A percentile compares a stretch with the other conserved stretches of the same genome.
phyloP scores from a whole-genome alignment of 108 stramenopile genomes.

The Skeletonema potamos region DNA sequence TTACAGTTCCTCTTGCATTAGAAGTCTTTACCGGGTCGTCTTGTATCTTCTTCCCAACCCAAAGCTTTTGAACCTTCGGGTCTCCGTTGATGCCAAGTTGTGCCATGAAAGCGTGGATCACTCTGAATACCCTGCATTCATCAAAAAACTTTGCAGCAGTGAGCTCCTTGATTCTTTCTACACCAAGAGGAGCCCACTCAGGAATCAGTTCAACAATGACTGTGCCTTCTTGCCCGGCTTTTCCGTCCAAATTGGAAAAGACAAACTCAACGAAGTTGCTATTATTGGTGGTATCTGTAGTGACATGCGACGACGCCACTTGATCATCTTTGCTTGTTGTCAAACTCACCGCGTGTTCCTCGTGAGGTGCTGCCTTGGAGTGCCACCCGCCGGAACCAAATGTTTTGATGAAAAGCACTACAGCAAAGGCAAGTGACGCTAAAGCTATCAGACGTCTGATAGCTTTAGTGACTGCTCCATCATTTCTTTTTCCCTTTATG shows the following conservation, averaged over 20 bases:
- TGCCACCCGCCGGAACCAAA: background rate
- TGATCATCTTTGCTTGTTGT: background rate
- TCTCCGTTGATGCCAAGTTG: conserved; percentile 86
- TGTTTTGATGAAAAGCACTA: background rate
- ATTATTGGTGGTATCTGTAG: background rate
- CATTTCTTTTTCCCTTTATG: background rate
- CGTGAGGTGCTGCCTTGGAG: background rate
- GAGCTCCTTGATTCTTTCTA: conserved; percentile 63
- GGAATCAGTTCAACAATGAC: conserved; percentile 58
- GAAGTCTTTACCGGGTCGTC: conserved; percentile 84
- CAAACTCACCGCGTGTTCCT: background rate
- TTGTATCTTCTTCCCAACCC: conserved; percentile 33
- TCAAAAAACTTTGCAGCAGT: conserved; percentile 47
- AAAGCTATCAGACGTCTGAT: background rate
- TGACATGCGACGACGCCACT: background rate
- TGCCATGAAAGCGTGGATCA: conserved; percentile 73
- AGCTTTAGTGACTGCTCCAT: background rate
- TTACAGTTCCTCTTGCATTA: conserved; percentile 80
- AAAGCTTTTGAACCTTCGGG: conserved; percentile 51
- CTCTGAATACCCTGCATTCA: conserved; percentile 73
- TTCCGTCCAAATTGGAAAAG: conserved; percentile 45
- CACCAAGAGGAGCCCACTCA: conserved; percentile 80
- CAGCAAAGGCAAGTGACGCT: background rate
- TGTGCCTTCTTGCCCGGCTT: conserved; percentile 34
- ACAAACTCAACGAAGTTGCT: conserved; percentile 46